Evolutionary conservation across 1,139 yeast genomes (phyloP).

Genomic region (Candida dubliniensis): DNA sequence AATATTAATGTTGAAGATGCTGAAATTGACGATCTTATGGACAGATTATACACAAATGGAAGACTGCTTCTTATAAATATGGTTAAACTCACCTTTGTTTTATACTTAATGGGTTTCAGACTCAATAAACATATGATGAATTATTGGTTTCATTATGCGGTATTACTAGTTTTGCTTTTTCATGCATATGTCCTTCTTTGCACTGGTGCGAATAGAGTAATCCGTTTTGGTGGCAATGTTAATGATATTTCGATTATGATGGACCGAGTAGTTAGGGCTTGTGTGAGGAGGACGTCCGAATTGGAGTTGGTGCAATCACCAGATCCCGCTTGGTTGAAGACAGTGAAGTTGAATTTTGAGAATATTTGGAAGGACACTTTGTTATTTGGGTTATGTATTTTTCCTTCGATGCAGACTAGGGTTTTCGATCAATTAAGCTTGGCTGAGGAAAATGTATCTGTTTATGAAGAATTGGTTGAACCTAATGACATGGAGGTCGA

Average conservation of each 20-base stretch:
- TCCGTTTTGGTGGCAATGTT: constrained; percentile 2
- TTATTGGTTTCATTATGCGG: constrained; percentile 13
- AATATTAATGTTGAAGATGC: background rate
- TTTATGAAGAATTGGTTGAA: constrained; percentile 6
- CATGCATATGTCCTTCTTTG: constrained; percentile 12
- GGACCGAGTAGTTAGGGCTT: constrained; percentile 18
- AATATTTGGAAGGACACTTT: constrained; percentile 23
- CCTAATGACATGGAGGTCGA: background rate
- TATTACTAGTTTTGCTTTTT: constrained; percentile 8
- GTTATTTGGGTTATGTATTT: constrained; percentile 20
- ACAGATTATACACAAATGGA: constrained; percentile 11
- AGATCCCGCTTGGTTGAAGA: constrained; percentile 12
- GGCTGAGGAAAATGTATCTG: background rate
- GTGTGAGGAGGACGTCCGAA: constrained; percentile 25
- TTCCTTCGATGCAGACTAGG: constrained; percentile 21
- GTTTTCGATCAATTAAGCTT: constrained; percentile 17
- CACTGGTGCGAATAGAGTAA: constrained; percentile 12
- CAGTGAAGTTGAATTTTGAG: constrained; percentile 12
- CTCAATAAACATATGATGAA: constrained; percentile 13
- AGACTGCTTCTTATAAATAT: constrained; percentile 9
- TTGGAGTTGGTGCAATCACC: constrained; percentile 21
- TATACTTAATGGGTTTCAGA: constrained; percentile 11
- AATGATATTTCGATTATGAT: constrained; percentile 4
- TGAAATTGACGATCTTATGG: constrained; percentile 9
- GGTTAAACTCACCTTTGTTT: constrained; percentile 8